Evolutionary conservation across 2,329 filamentous ascomycete species (phyloP).

Genomic region (Ceratocystiopsis sp.): DNA sequence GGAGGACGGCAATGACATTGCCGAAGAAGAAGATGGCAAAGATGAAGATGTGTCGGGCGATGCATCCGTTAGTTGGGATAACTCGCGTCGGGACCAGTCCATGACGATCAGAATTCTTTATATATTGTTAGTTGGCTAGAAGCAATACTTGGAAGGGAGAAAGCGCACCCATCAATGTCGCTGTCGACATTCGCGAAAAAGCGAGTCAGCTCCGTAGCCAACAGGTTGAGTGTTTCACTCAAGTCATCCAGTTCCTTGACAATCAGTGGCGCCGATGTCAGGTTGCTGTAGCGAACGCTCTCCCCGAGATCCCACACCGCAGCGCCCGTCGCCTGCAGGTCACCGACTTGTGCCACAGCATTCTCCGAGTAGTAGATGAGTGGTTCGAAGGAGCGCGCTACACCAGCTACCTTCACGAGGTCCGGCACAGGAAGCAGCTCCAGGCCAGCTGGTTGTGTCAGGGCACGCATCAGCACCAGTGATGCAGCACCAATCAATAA

Average conservation of each 20-base stretch:
- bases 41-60: slow-evolving; percentile 12
- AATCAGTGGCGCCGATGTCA: slow-evolving; percentile 77
- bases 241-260: slow-evolving; percentile 72
- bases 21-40: slow-evolving; percentile 12
- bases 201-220: slow-evolving; percentile 71
- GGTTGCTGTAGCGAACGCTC: slow-evolving; percentile 74
- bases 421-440: slow-evolving; percentile 50
- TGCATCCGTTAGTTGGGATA: slow-evolving; percentile 42
- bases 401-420: slow-evolving; percentile 73
- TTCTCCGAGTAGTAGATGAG: slow-evolving; percentile 90
- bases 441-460: slow-evolving; percentile 50
- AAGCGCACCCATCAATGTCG: slow-evolving; percentile 60
- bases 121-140: too few species aligned
- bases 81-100: slow-evolving; percentile 85
- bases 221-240: slow-evolving; percentile 67
- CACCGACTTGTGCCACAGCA: slow-evolving; percentile 68
- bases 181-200: slow-evolving; percentile 91
- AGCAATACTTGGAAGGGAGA: slow-evolving; percentile 2
- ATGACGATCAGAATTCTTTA: slow-evolving; percentile 73
- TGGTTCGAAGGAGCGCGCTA: slow-evolving; percentile 84
- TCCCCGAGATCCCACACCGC: slow-evolving; percentile 92
- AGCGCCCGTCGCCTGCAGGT: slow-evolving; percentile 78
- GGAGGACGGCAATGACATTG: too few species aligned
- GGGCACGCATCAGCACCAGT: slow-evolving; percentile 41
- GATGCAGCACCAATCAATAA: slow-evolving; percentile 45